These are phyloP conservation scores for Beauveria sp. DNA, from an alignment of 2,329 filamentous ascomycete species.

Conservation along the genomic window DNA sequence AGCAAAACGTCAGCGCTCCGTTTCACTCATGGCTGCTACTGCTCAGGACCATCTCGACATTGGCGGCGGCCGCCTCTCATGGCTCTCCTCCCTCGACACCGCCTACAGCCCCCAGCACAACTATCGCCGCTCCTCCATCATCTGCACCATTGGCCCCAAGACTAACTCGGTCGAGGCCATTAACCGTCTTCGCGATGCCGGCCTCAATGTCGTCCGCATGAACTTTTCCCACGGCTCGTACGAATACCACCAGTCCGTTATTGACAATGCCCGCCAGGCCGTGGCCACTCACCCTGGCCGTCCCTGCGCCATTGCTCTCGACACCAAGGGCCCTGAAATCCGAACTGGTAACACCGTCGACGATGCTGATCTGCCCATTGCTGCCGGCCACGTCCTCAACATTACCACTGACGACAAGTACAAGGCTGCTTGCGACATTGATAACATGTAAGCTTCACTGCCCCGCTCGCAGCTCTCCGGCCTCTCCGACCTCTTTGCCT, in stretches of 20 bases:
- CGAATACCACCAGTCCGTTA: slow-evolving; percentile 97
- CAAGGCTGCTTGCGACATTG: slow-evolving; percentile 71
- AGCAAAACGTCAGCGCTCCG: slow-evolving; percentile 24
- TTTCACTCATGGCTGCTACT: slow-evolving; percentile 49
- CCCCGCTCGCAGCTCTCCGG: slow-evolving; percentile 5
- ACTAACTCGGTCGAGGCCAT: slow-evolving; percentile 97
- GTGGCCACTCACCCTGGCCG: slow-evolving; percentile 72
- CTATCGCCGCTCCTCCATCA: slow-evolving; percentile 95
- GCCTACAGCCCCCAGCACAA: slow-evolving; percentile 80
- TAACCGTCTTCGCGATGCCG: slow-evolving; percentile 82
- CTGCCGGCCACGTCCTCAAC: slow-evolving; percentile 78
- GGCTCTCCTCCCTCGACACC: slow-evolving; percentile 71
- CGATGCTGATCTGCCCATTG: slow-evolving; percentile 83
- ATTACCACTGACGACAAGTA: slow-evolving; percentile 96
- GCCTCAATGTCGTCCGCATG: slow-evolving; percentile 98
- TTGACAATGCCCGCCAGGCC: slow-evolving; percentile 87
- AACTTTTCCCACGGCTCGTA: slow-evolving; percentile 83
- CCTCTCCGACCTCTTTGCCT: background rate
- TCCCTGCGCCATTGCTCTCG: slow-evolving; percentile 90
- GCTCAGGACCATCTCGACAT: slow-evolving; percentile 81
- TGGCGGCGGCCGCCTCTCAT: slow-evolving; percentile 63
- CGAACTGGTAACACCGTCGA: slow-evolving; percentile 63
- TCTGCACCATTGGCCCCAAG: slow-evolving; percentile 98
- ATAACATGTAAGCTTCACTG: slow-evolving; percentile 72
- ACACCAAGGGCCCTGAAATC: slow-evolving; percentile 59